These are phyloP conservation scores for Peronospora farinosa DNA, from an alignment of 352 stramenopile genomes.

Conservation along the genomic window DNA sequence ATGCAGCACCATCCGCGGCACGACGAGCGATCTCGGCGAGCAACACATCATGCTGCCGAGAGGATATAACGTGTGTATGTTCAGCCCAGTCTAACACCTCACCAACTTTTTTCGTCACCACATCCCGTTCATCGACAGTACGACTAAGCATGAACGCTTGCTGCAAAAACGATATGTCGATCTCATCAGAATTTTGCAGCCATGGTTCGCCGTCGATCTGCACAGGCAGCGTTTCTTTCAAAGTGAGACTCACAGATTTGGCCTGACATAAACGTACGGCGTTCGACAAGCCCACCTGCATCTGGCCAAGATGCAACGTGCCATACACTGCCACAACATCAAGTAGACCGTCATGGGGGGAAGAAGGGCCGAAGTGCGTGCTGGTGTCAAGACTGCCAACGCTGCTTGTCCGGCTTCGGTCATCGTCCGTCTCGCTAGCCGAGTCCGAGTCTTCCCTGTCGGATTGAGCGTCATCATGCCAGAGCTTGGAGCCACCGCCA, in stretches of 20 bases:
- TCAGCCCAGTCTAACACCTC: constrained; percentile 83
- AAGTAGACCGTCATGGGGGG: constrained; percentile 86
- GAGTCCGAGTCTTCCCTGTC: constrained; percentile 49
- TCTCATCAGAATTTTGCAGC: constrained; percentile 76
- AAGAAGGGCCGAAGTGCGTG: constrained; percentile 47
- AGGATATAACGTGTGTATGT: constrained; percentile 63
- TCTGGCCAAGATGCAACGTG: constrained; percentile 91
- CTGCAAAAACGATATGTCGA: constrained; percentile 81
- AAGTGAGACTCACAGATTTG: constrained; percentile 46
- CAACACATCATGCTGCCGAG: constrained; percentile 61
- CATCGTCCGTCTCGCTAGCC: constrained; percentile 36
- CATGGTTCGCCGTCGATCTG: constrained; percentile 95
- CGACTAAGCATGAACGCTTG: constrained; percentile 82
- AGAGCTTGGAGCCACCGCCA: constrained; percentile 81
- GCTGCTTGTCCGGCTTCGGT: constrained; percentile 27
- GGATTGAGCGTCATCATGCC: constrained; percentile 72
- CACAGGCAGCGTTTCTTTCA: constrained; percentile 68
- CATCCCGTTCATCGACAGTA: constrained; percentile 66
- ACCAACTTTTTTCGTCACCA: constrained; percentile 71
- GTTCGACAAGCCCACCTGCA: constrained; percentile 85
- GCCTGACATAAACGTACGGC: constrained; percentile 71
- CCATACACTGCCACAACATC: constrained; percentile 92
- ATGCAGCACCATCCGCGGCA: constrained; percentile 39
- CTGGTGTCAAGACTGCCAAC: constrained; percentile 18
- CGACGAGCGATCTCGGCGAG: constrained; percentile 64